A percentile compares a stretch with the other conserved stretches of the same genome.
These are phyloP conservation scores for Globisporangium iwayamae DNA, from an alignment of 352 stramenopile genomes.

Conservation along the genomic window DNA sequence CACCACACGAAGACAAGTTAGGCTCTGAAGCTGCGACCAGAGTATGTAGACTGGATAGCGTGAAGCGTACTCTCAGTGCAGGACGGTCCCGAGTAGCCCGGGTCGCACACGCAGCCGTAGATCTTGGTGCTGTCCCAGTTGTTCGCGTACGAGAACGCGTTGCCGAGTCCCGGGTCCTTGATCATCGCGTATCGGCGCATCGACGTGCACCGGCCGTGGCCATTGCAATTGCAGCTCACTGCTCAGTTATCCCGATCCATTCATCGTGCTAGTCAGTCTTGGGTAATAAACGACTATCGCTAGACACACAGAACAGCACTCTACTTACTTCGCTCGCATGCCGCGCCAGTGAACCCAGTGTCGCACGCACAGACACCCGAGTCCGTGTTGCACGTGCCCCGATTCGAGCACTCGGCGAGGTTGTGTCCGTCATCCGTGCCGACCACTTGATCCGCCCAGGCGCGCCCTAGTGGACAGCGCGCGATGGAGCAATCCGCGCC, in stretches of 20 bases:
- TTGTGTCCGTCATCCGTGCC: conserved; percentile 75
- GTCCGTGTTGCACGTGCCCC: conserved; percentile 53
- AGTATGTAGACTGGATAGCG: not conserved
- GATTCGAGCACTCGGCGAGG: conserved; percentile 86
- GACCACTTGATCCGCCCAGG: conserved; percentile 71
- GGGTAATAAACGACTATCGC: no score
- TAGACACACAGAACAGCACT: not conserved
- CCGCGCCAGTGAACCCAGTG: conserved; percentile 68
- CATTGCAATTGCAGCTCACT: conserved; percentile 78
- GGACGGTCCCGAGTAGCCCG: conserved; percentile 66
- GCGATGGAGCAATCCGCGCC: conserved; percentile 58
- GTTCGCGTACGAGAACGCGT: conserved; percentile 48
- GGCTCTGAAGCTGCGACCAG: not conserved
- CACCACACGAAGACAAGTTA: not conserved
- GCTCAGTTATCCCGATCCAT: not conserved
- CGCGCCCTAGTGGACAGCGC: conserved; percentile 55
- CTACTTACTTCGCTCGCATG: conserved; percentile 68
- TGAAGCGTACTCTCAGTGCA: conserved; percentile 52
- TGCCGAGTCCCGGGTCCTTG: conserved; percentile 53
- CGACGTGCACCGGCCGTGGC: conserved; percentile 73
- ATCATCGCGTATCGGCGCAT: conserved; percentile 60
- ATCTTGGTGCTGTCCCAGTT: conserved; percentile 87
- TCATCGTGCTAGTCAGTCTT: not conserved
- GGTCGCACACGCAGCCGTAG: conserved; percentile 83
- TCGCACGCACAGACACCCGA: conserved; percentile 63